Conservation (phyloP, 768 basidiomycete species). For the Rhodotorula taiwanensis region DNA sequence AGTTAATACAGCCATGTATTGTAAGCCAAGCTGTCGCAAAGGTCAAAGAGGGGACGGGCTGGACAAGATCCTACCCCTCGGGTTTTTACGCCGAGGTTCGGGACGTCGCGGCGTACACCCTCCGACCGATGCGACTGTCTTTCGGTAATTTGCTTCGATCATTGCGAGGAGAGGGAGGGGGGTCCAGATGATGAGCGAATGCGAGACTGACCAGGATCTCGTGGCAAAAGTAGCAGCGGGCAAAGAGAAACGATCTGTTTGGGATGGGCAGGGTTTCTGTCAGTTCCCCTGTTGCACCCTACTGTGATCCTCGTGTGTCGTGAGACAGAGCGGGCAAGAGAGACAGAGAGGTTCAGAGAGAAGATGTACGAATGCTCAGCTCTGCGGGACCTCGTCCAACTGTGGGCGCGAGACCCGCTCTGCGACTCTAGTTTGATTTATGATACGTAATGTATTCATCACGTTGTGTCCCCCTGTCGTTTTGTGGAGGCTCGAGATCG, state of each 20-base stretch:
- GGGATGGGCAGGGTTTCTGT: too few species aligned
- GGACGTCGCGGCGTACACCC: too few species aligned
- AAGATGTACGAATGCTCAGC: neutral
- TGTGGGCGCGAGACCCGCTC: neutral
- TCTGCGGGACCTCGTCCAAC: neutral
- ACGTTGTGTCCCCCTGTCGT: too few species aligned
- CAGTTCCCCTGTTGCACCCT: too few species aligned
- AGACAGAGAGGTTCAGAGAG: constrained; percentile 3
- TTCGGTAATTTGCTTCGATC: constrained; percentile 1
- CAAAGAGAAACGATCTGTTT: too few species aligned
- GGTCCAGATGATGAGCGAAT: neutral
- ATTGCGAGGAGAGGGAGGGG: neutral
- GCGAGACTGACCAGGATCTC: neutral
- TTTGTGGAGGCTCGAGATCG: neutral
- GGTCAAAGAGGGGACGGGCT: neutral
- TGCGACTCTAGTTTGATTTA: constrained; percentile 13
- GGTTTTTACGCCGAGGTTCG: too few species aligned
- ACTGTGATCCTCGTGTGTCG: too few species aligned
- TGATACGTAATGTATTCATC: constrained; percentile 24
- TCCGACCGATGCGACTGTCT: neutral
- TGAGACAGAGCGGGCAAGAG: too few species aligned
- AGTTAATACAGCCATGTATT: neutral
- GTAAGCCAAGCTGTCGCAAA: neutral
- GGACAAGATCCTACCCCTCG: too few species aligned
- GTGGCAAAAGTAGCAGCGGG: too few species aligned